These are phyloP conservation scores for Dioscorea dumetorum DNA, from an alignment of 106 monocot species.

Conservation along the genomic window DNA sequence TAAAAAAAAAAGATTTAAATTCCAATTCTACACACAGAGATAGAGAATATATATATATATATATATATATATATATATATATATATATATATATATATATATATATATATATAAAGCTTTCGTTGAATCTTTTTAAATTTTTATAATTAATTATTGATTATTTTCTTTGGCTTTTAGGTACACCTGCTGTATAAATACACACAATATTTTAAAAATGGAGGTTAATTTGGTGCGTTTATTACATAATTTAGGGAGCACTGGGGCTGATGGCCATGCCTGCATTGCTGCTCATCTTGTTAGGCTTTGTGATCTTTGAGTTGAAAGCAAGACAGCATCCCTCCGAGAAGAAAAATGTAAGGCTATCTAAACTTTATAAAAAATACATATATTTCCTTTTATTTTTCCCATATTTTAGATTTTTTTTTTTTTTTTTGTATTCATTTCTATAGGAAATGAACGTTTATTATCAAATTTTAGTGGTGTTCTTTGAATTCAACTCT, in stretches of 20 bases:
- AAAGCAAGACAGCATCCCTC: slow-evolving; percentile 9
- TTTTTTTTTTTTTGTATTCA: background rate
- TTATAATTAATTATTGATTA: no score
- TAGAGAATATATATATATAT: no score
- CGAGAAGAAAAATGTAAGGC: slow-evolving; percentile 5
- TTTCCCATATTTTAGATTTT: background rate
- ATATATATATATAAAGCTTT: no score
- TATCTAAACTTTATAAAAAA: background rate
- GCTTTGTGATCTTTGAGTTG: slow-evolving; percentile 42
- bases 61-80: no score
- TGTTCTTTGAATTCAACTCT: background rate
- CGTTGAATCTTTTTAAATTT: no score
- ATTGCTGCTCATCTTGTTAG: slow-evolving; percentile 27
- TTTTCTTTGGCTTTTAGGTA: no score
- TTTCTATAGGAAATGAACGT: background rate
- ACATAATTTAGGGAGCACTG: slow-evolving; percentile 39
- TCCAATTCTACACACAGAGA: no score
- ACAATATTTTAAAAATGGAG: background rate
- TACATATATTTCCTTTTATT: background rate
- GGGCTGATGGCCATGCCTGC: slow-evolving; percentile 39
- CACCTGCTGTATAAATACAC: no score
- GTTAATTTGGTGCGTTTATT: background rate
- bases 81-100: no score
- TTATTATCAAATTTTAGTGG: no score
- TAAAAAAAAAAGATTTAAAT: no score